Conservation (phyloP, 257 asterid genomes). For the Solanum appendiculatum region DNA sequence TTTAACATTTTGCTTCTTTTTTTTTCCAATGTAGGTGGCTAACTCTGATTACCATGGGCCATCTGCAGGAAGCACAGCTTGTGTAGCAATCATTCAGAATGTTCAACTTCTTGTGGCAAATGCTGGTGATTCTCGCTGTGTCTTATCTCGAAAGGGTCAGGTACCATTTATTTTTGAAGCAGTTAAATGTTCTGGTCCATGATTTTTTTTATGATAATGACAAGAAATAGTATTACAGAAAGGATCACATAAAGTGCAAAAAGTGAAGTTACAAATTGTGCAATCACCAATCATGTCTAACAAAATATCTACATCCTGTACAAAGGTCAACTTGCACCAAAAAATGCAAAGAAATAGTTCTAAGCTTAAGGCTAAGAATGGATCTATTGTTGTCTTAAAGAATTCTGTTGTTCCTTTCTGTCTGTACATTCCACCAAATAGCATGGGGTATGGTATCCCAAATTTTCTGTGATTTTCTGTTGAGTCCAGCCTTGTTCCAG, state of each 20-base stretch:
- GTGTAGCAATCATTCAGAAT: constrained; percentile 60
- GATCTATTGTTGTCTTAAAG: background rate
- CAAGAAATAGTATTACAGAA: background rate
- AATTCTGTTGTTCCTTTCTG: background rate
- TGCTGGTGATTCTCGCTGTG: constrained; percentile 96
- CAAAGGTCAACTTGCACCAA: background rate
- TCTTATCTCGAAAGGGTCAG: constrained; percentile 71
- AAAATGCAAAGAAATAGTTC: background rate
- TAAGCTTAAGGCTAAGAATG: background rate
- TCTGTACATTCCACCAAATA: background rate
- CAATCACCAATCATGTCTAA: background rate
- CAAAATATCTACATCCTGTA: background rate
- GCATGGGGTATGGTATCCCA: background rate
- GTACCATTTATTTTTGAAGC: constrained; percentile 20
- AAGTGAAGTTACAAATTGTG: background rate
- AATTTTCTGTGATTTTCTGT: background rate
- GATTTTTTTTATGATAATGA: background rate
- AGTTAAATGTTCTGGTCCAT: background rate
- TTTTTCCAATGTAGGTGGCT: constrained; percentile 38
- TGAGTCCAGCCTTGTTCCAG: background rate
- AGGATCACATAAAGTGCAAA: background rate
- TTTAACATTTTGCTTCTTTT: background rate
- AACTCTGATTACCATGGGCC: constrained; percentile 55
- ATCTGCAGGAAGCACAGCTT: constrained; percentile 83
- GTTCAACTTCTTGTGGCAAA: constrained; percentile 69